Evolutionary conservation across 495 filamentous ascomycete genomes (phyloP).

Genomic region (Penicillium paxilli): DNA sequence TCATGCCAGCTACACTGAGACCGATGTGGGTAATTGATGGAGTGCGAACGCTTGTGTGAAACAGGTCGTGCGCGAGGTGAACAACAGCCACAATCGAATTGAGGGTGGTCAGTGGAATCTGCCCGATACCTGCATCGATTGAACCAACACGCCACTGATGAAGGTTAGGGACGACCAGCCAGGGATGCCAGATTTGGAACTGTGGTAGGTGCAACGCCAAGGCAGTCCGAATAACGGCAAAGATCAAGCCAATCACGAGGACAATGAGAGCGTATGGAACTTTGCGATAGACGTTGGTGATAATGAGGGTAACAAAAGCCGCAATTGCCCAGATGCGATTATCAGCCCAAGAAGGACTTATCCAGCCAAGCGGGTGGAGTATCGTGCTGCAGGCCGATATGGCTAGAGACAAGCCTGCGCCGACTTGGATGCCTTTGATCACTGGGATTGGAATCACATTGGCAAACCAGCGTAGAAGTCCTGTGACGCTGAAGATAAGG

Average conservation of each 20-base stretch:
- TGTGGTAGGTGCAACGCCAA: constrained; percentile 37
- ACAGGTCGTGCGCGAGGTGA: constrained; percentile 69
- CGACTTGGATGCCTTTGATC: constrained; percentile 92
- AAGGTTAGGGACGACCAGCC: constrained; percentile 42
- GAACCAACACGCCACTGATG: constrained; percentile 48
- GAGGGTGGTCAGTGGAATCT: constrained; percentile 84
- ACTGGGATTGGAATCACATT: constrained; percentile 77
- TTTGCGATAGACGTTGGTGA: constrained; percentile 56
- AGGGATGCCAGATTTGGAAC: constrained; percentile 53
- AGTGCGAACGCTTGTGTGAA: constrained; percentile 59
- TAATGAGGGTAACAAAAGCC: constrained; percentile 67
- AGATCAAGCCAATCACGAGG: constrained; percentile 62
- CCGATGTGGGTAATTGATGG: constrained; percentile 74
- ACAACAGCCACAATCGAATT: constrained; percentile 89
- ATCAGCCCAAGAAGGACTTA: constrained; percentile 61
- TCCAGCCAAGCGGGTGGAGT: constrained; percentile 59
- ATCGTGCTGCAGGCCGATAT: constrained; percentile 69
- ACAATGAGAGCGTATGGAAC: constrained; percentile 77
- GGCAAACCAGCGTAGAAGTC: constrained; percentile 68
- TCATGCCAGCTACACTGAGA: constrained; percentile 78
- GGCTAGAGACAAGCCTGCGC: constrained; percentile 78
- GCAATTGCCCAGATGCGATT: constrained; percentile 71
- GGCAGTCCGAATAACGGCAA: constrained; percentile 49
- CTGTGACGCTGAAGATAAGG: constrained; percentile 72
- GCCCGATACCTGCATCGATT: constrained; percentile 68